Evolutionary conservation across 192 early-diverging fungal species (phyloP).

Genomic region (Entomortierella parvispora): DNA sequence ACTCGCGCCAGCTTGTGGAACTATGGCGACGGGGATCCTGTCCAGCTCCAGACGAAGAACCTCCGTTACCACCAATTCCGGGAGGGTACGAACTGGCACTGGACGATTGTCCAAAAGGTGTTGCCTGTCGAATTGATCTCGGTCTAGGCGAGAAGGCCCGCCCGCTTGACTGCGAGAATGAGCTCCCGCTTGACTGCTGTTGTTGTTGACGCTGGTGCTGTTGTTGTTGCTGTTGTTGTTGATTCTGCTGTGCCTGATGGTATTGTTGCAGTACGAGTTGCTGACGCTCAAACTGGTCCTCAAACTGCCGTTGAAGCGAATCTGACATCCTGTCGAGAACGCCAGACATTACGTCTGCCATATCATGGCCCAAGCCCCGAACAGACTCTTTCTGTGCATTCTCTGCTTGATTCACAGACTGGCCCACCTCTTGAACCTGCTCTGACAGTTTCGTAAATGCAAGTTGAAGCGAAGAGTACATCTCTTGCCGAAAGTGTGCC

Average conservation of each 20-base stretch:
- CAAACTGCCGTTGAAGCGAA: slow-evolving; percentile 28
- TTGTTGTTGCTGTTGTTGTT: background rate
- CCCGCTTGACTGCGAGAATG: too few species aligned
- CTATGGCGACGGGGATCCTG: background rate
- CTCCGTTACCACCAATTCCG: background rate
- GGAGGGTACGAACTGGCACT: background rate
- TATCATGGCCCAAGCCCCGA: slow-evolving; percentile 23
- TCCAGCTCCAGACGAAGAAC: too few species aligned
- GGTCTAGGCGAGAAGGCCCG: too few species aligned
- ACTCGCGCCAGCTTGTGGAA: slow-evolving; percentile 10
- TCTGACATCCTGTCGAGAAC: slow-evolving; percentile 37
- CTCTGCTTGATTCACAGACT: slow-evolving; percentile 27
- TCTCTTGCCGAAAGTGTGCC: slow-evolving; percentile 35
- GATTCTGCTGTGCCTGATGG: background rate
- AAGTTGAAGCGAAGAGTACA: slow-evolving; percentile 33
- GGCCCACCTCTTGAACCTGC: slow-evolving; percentile 40
- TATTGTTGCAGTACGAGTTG: slow-evolving; percentile 3
- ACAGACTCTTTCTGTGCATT: slow-evolving; percentile 25
- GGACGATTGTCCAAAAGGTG: background rate
- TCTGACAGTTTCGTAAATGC: slow-evolving; percentile 38
- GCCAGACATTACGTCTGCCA: slow-evolving; percentile 40
- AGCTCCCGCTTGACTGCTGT: background rate
- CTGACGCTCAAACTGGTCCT: slow-evolving; percentile 20
- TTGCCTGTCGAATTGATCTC: too few species aligned
- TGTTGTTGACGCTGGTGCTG: background rate